Percentiles rank a stretch among this genome's conserved stretches.
Conservation (phyloP, 2,329 filamentous ascomycete genomes). For the Cladosporium austrohemisphaericum region DNA sequence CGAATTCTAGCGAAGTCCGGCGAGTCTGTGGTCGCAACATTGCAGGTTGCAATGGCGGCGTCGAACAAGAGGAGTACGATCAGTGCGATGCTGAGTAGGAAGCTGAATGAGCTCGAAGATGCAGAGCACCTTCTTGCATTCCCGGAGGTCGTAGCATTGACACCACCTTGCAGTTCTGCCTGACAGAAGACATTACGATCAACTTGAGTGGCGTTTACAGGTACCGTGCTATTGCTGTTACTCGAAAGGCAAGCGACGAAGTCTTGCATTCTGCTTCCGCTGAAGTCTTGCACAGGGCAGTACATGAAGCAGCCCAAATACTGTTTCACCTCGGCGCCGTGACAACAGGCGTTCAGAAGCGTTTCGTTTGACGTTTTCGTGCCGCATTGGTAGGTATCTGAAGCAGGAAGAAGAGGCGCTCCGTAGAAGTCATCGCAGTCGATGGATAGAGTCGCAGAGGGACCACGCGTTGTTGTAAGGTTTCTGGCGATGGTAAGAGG, state of each 20-base stretch:
- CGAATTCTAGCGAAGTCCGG: background rate
- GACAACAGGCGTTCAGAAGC: background rate
- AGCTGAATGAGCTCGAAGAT: no score
- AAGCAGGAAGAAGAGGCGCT: background rate
- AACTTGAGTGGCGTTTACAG: background rate
- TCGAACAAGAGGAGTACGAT: background rate
- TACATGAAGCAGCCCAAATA: background rate
- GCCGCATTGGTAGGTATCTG: background rate
- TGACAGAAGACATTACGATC: slow-evolving; percentile 1
- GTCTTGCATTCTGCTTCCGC: background rate
- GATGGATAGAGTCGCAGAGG: background rate
- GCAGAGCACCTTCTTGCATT: no score
- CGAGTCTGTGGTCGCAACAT: background rate
- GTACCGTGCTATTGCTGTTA: background rate
- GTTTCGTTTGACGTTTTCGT: background rate
- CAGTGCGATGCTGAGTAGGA: background rate
- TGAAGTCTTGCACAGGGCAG: background rate
- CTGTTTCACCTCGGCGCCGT: background rate
- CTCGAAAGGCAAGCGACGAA: background rate
- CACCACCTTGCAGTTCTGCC: background rate
- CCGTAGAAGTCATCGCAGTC: background rate
- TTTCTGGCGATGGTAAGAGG: no score
- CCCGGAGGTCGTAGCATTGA: no score
- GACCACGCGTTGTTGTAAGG: no score
- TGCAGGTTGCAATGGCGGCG: background rate